A percentile compares a stretch with the other conserved stretches of the same genome.
Conservation (phyloP, 495 filamentous ascomycete genomes). For the Hamigera avellanea region DNA sequence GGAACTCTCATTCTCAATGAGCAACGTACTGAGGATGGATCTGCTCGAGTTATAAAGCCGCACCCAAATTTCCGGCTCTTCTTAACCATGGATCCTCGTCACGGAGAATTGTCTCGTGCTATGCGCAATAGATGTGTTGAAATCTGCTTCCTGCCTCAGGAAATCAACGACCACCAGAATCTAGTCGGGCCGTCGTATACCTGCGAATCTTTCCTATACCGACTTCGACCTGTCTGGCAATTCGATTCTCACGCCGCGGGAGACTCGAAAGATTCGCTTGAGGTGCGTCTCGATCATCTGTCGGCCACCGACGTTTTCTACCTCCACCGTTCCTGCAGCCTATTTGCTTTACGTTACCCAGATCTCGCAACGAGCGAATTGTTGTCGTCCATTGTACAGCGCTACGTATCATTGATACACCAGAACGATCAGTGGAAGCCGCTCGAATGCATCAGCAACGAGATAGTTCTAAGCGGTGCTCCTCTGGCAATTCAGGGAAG, state of each 20-base stretch:
- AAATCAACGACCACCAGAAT: conserved; percentile 10
- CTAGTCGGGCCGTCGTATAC: conserved; percentile 25
- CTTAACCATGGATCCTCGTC: conserved; percentile 82
- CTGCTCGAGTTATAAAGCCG: conserved; percentile 65
- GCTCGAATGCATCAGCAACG: conserved; percentile 12
- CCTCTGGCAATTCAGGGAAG: conserved; percentile 19
- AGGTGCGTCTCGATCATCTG: conserved; percentile 44
- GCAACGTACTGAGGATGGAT: conserved; percentile 71
- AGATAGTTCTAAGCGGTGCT: conserved; percentile 16
- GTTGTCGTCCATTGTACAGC: conserved; percentile 15
- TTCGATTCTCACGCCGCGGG: conserved; percentile 13
- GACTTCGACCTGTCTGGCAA: conserved; percentile 35
- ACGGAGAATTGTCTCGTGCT: conserved; percentile 89
- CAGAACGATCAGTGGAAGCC: conserved; percentile 30
- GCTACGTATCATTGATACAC: conserved; percentile 21
- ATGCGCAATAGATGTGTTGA: conserved; percentile 96
- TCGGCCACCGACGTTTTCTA: conserved; percentile 35
- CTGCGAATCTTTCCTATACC: conserved; percentile 38
- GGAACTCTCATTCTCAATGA: conserved; percentile 85
- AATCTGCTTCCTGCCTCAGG: conserved; percentile 52
- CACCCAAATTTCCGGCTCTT: conserved; percentile 88
- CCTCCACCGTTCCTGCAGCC: conserved; percentile 25
- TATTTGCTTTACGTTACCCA: conserved; percentile 12
- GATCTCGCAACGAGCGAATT: conserved; percentile 5
- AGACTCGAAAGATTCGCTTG: conserved; percentile 15